Evolutionary conservation across 345 rosid species (phyloP).

Genomic region (Citrus cavaleriei): DNA sequence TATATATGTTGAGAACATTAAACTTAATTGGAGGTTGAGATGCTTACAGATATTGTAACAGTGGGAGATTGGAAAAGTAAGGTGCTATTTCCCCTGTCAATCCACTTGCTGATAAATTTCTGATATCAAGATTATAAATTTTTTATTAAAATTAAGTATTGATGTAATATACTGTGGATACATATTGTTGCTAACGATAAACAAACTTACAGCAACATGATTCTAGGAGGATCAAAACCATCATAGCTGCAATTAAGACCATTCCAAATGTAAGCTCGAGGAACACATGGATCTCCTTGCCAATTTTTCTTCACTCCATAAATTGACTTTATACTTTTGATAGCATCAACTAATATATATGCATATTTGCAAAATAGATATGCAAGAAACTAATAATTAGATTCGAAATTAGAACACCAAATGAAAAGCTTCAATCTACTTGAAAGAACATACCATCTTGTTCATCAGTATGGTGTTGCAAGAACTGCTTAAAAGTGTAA

Average conservation of each 20-base stretch:
- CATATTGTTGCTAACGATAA: not conserved
- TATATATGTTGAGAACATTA: not conserved
- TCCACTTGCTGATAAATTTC: conserved; percentile 28
- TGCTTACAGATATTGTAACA: conserved; percentile 23
- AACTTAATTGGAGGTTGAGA: not conserved
- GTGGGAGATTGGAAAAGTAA: conserved; percentile 20
- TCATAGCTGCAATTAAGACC: conserved; percentile 28
- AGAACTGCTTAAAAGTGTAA: conserved; percentile 22
- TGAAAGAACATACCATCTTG: conserved; percentile 29
- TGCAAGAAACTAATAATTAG: too few species aligned
- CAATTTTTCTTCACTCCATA: conserved; percentile 22
- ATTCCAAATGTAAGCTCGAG: conserved; percentile 22
- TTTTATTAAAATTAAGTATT: not conserved
- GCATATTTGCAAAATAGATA: not conserved
- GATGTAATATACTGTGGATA: too few species aligned
- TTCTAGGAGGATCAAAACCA: conserved; percentile 7
- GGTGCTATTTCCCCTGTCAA: conserved; percentile 26
- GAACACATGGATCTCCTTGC: conserved; percentile 49
- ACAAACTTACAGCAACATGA: conserved; percentile 27
- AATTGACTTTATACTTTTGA: conserved; percentile 18
- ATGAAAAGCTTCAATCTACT: not conserved
- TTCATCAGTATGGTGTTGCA: conserved; percentile 23
- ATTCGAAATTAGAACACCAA: not conserved
- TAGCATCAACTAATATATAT: conserved; percentile 19
- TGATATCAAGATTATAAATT: not conserved